These are phyloP conservation scores for Chenopodium suecicum DNA, from an alignment of 148 eudicot species.

Conservation along the genomic window DNA sequence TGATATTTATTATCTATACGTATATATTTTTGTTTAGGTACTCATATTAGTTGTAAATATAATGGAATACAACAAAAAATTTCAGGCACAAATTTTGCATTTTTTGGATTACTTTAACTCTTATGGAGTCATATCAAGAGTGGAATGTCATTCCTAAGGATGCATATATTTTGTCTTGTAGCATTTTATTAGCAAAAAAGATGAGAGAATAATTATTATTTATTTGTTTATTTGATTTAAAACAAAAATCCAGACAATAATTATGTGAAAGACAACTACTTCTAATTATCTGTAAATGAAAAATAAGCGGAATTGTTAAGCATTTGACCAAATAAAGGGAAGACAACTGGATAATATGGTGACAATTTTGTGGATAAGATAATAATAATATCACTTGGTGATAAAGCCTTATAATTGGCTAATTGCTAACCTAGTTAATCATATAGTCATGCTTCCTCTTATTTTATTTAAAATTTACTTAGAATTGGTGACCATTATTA, in stretches of 20 bases:
- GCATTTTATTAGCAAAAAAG: background rate
- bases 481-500: background rate
- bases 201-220: too few relatives aligned
- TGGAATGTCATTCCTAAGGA: too few relatives aligned
- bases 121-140: too few relatives aligned
- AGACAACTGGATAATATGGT: constrained; percentile 14
- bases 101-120: too few relatives aligned
- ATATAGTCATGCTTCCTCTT: background rate
- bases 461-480: background rate
- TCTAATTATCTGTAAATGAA: background rate
- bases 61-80: too few relatives aligned
- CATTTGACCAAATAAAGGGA: constrained; percentile 1
- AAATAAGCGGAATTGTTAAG: constrained; percentile 2
- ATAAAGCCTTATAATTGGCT: background rate
- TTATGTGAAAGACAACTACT: background rate
- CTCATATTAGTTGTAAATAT: too few relatives aligned
- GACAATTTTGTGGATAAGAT: constrained; percentile 21
- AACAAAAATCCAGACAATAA: too few relatives aligned
- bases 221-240: too few relatives aligned
- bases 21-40: too few relatives aligned
- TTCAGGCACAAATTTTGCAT: too few relatives aligned
- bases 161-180: too few relatives aligned
- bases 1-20: too few relatives aligned
- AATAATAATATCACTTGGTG: constrained; percentile 9
- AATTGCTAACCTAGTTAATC: background rate